Evolutionary conservation across 306 rosid genomes (phyloP), one percentile per base, ranked within the genome.

Genomic region (Vicia villosa): DNA sequence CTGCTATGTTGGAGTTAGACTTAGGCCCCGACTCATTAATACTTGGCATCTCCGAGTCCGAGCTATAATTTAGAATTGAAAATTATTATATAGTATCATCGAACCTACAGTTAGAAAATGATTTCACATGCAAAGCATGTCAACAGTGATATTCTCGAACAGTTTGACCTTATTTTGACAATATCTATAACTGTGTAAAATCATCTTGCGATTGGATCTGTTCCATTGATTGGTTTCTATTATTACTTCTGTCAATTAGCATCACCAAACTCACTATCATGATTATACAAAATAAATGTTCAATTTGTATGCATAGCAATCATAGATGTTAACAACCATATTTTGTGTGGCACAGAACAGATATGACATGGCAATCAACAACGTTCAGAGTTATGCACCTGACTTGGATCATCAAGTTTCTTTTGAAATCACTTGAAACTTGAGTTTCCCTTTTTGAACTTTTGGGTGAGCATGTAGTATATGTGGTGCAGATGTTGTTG

Each of bases 311-410:
- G 47, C 47, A 65, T 80, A 46, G 30, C 20, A 26, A 28, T 77
- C 40, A 41, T 59, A 49, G 47, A 30, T 42, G 34, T 26, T 73
- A 40, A 68, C 66, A 61, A 73, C 68, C 73, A 66, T 66, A 24
- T 58, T 76, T 73, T 70, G 50, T 64, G 74, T 73, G 76, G 70
- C 57, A 65, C 41, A 70, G 66, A 36, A 52, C 81, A 63, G 83
- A 61, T 54, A 63, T 47, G 79, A 63, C 32, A 74, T 19, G 57
- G 38, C 72, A 38, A 52, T 60, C 4, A 14, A 41, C 57, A 69
- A 43, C 45, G 43, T 72, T 38, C 41, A 45, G 77, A 60, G 42
- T 40, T 63, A 74, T 36, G 56, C 42, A 40, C 70, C 82, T 63
- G 77, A 78, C 69, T 8, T 41, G 60, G 77, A 24, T 73, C 61